phyloP scores from a whole-genome alignment of 352 stramenopile species.

The Phytopythium litorale region DNA sequence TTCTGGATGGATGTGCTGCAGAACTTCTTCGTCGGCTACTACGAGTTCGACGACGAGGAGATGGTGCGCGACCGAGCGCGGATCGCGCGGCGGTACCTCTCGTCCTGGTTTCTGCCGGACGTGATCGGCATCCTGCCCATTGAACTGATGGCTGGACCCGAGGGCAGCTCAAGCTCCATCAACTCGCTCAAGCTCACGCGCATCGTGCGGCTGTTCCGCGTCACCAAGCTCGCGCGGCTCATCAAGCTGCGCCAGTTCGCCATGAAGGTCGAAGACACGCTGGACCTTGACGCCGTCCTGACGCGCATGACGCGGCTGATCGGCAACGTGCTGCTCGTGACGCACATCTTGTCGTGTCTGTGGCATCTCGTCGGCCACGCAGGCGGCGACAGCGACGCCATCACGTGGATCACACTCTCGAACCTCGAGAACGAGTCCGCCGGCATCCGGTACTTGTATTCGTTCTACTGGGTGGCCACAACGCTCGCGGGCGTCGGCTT shows the following conservation, averaged over 20 bases:
- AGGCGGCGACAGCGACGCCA: constrained; percentile 9
- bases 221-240: constrained; percentile 66
- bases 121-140: constrained; percentile 43
- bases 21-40: constrained; percentile 71
- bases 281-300: constrained; percentile 64
- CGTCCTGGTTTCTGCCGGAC: constrained; percentile 61
- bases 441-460: constrained; percentile 62
- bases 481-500: constrained; percentile 82
- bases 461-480: constrained; percentile 83
- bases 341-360: constrained; percentile 75
- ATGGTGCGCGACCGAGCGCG: constrained; percentile 36
- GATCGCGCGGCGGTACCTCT: constrained; percentile 51
- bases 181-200: constrained; percentile 63
- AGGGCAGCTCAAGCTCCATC: constrained; percentile 33
- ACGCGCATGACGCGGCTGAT: constrained; percentile 60
- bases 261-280: constrained; percentile 62
- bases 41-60: constrained; percentile 56
- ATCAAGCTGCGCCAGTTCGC: constrained; percentile 70
- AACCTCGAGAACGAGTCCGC: constrained; percentile 22
- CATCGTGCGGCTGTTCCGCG: constrained; percentile 56
- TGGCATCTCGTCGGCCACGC: constrained; percentile 71
- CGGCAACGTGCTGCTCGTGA: constrained; percentile 60
- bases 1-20: constrained; percentile 67
- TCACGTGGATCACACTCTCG: constrained; percentile 36
- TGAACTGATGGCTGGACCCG: constrained; percentile 34